phyloP scores from a whole-genome alignment of 2,329 filamentous ascomycete genomes.

The Aquanectria penicillioides region DNA sequence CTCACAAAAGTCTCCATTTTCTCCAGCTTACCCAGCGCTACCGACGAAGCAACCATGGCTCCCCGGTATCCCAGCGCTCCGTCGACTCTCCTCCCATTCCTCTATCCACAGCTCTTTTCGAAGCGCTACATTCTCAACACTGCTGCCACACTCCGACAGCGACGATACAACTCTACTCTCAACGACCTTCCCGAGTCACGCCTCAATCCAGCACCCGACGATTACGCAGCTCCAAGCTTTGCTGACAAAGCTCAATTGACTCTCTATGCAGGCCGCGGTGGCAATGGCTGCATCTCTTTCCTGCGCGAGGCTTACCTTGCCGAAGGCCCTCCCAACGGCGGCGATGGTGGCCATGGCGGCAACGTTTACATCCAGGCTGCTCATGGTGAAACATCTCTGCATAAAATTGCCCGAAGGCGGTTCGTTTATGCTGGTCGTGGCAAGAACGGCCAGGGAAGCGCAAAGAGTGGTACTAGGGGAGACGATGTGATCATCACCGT shows the following conservation, averaged over 20 bases:
- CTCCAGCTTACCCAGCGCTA: background rate
- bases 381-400: constrained; percentile 88
- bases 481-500: constrained; percentile 90
- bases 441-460: constrained; percentile 81
- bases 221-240: constrained; percentile 86
- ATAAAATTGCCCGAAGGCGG: constrained; percentile 85
- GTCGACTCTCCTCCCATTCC: constrained; percentile 50
- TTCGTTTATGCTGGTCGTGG: constrained; percentile 79
- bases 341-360: constrained; percentile 91
- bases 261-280: constrained; percentile 82
- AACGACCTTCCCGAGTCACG: constrained; percentile 61
- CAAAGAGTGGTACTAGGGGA: constrained; percentile 79
- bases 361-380: constrained; percentile 95
- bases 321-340: constrained; percentile 92
- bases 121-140: constrained; percentile 24
- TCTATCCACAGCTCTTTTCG: constrained; percentile 59
- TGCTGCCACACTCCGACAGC: constrained; percentile 22
- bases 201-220: constrained; percentile 83
- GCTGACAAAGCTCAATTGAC: constrained; percentile 85
- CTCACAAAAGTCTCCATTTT: background rate
- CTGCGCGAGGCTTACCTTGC: constrained; percentile 89
- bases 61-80: constrained; percentile 37
- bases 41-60: constrained; percentile 36
- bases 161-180: constrained; percentile 42
- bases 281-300: constrained; percentile 94